Evolutionary conservation across 768 basidiomycete species (phyloP), one percentile per base, ranked within the genome.

Genomic region (Boletus sp.): DNA sequence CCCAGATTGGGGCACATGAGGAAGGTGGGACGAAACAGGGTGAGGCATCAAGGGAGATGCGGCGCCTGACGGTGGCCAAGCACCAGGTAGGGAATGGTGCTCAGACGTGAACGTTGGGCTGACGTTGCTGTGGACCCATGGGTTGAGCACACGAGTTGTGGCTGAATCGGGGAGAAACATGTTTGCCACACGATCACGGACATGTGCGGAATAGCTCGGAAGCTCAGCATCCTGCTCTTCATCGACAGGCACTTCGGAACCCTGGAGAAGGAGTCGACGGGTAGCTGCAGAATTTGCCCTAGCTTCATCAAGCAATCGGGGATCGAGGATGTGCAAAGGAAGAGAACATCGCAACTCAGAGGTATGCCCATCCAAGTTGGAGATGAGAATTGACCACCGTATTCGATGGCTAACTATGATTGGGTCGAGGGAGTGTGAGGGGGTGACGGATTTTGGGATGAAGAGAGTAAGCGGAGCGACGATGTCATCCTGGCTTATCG

Each of bases 261-360:
- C 73, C 1, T 73, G 78, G 2, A 85, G 68, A 14, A 72, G 65
- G 12, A 67, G 60, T 9, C 89, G 83, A 18, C 94, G 83, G 0
- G 93, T 92, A 5, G 78, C 78, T n/a, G 85, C 78, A 5, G 92
- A 89, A 28, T 85, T 80, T 2, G 80, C 77, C 36, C 86, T 79
- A 1, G 92, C 89, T 68, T 97, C 94, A 14, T 86, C 79, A 15
- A 90, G 77, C 1, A 96, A 75, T 12, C 82, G 77, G 56, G 81
- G 69, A 61, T 94, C 87, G 24, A 98, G 86, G 47, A 98, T 80
- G 66, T 91, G 84, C 35, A 98, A 73, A 0, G 96, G 96, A 6
- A 98, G 79, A 1, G 94, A 94, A 71, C 96, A 98, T 15, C 94
- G 86, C n/a, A 98, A 79, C 71, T 98, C 94, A 9, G 93, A 95